These are phyloP conservation scores for Hawksworthiomyces lignivorus DNA, from an alignment of 2,329 filamentous ascomycete genomes.

Conservation along the genomic window DNA sequence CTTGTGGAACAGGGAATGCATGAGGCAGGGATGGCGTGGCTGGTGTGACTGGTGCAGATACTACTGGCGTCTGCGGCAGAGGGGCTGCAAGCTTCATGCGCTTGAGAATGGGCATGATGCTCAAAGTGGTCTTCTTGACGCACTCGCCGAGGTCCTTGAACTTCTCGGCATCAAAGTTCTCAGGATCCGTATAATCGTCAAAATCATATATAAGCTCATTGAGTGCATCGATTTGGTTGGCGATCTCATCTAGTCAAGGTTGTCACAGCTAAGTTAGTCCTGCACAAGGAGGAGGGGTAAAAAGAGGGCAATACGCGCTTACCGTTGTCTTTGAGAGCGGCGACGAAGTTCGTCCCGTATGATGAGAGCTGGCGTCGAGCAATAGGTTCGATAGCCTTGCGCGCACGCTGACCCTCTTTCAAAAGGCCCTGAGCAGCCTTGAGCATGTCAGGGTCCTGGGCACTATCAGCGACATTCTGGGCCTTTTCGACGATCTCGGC, in stretches of 20 bases:
- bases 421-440: conserved; percentile 34
- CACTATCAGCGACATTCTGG: conserved; percentile 32
- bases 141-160: conserved; percentile 40
- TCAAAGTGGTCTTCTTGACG: conserved; percentile 40
- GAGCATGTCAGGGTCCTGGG: conserved; percentile 37
- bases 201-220: conserved; percentile 48
- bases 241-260: conserved; percentile 39
- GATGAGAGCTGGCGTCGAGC: conserved; percentile 41
- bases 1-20: background rate
- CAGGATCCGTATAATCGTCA: conserved; percentile 44
- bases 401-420: conserved; percentile 29
- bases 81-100: conserved; percentile 39
- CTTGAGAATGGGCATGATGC: conserved; percentile 42
- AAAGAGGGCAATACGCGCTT: conserved; percentile 7
- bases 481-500: conserved; percentile 46
- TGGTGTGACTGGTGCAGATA: background rate
- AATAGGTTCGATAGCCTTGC: conserved; percentile 42
- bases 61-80: background rate
- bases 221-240: conserved; percentile 38
- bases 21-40: background rate
- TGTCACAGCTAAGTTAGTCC: too few relatives aligned
- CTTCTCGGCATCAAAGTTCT: conserved; percentile 43
- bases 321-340: conserved; percentile 48
- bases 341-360: conserved; percentile 41
- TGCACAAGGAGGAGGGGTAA: background rate